Evolutionary conservation across 345 rosid genomes (phyloP).

Genomic region (Salix arbutifolia): DNA sequence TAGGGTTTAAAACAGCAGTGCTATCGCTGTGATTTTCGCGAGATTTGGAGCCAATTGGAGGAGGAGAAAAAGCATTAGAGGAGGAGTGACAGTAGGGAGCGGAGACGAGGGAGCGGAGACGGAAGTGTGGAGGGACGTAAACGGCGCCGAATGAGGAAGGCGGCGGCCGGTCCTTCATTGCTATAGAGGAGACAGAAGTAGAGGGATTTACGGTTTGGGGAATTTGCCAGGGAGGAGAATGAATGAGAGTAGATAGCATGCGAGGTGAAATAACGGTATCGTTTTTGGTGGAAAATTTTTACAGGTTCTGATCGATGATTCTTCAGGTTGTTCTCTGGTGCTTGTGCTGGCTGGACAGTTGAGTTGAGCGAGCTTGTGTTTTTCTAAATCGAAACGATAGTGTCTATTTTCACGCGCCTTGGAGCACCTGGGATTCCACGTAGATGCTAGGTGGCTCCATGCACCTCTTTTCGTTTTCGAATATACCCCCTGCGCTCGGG

Average conservation of each 20-base stretch:
- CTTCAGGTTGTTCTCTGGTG: no score
- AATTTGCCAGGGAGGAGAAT: slow-evolving; percentile 13
- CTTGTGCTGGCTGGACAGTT: no score
- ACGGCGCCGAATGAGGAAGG: slow-evolving; percentile 50
- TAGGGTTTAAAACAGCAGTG: slow-evolving; percentile 18
- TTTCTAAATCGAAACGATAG: not conserved
- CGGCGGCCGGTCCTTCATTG: slow-evolving; percentile 73
- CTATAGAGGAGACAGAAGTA: slow-evolving; percentile 1
- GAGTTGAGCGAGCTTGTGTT: no score
- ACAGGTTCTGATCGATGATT: not conserved
- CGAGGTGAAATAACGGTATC: slow-evolving; percentile 4
- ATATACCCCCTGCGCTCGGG: no score
- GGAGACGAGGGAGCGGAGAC: slow-evolving; percentile 46
- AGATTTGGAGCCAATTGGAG: slow-evolving; percentile 20
- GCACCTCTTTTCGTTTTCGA: no score
- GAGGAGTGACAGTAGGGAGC: slow-evolving; percentile 28
- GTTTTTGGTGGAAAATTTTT: not conserved
- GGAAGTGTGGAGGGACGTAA: slow-evolving; percentile 80
- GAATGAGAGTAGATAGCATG: slow-evolving; percentile 29
- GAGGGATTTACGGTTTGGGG: slow-evolving; percentile 26
- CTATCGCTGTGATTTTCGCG: slow-evolving; percentile 6
- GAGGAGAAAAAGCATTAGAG: slow-evolving; percentile 17
- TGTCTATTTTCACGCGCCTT: not conserved
- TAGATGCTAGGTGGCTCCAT: no score
- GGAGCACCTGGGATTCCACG: not conserved